Conservation (phyloP, 352 stramenopile genomes). For the Globisporangium apiculatum region DNA sequence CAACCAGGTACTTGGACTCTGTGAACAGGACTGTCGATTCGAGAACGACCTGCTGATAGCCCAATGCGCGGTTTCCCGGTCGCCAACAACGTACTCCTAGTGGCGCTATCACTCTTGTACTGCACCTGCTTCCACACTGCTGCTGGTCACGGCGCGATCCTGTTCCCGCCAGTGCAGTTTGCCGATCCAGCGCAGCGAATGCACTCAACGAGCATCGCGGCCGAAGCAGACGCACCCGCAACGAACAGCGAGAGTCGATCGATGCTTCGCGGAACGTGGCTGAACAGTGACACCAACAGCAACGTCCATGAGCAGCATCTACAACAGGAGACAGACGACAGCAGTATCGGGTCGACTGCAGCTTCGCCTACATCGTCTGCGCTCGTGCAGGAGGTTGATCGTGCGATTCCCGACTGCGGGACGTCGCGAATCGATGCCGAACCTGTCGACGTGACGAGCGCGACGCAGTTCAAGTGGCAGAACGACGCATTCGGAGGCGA, state of each 20-base stretch:
- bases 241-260: not conserved
- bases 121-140: not conserved
- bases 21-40: no score
- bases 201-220: not conserved
- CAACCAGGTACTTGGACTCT: no score
- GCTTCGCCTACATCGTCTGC: not conserved
- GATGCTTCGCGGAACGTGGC: not conserved
- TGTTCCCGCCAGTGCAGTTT: constrained; percentile 17
- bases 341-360: not conserved
- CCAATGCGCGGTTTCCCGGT: no score
- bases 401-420: constrained; percentile 10
- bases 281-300: not conserved
- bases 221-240: not conserved
- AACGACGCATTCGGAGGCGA: constrained; percentile 9
- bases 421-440: constrained; percentile 6
- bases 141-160: constrained; percentile 3
- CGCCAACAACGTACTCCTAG: not conserved
- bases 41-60: no score
- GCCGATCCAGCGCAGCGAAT: not conserved
- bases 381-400: constrained; percentile 13
- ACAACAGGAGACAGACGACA: not conserved
- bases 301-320: not conserved
- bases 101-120: not conserved
- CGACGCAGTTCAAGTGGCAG: constrained; percentile 16
- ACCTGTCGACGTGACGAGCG: constrained; percentile 11